phyloP scores from a whole-genome alignment of 257 asterid species.

The Gardenia jasminoides region DNA sequence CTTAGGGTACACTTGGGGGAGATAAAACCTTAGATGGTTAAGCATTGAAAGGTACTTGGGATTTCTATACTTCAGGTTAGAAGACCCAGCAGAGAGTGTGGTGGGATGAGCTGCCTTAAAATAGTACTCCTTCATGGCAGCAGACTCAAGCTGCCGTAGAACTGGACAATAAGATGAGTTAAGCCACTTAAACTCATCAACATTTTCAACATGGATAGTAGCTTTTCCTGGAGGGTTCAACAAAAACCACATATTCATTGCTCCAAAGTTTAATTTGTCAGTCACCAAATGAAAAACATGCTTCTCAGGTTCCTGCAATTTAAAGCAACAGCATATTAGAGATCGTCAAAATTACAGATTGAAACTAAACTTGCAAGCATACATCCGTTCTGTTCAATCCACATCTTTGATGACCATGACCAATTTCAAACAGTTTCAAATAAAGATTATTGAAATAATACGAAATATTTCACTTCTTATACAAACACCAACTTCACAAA shows the following conservation, averaged over 20 bases:
- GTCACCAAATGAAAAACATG: constrained; percentile 98
- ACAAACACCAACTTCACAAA: background rate
- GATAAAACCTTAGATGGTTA: constrained; percentile 94
- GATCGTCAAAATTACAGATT: background rate
- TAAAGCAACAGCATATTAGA: constrained; percentile 14
- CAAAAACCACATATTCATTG: constrained; percentile 99
- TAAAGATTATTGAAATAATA: background rate
- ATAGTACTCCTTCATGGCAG: constrained; percentile 97
- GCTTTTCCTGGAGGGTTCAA: constrained; percentile 98
- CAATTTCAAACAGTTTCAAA: background rate
- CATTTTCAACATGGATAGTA: constrained; percentile 93
- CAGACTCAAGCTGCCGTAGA: constrained; percentile 84
- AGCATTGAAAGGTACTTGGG: constrained; percentile 99
- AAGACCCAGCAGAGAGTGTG: constrained; percentile 81
- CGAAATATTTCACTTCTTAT: background rate
- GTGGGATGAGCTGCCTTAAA: constrained; percentile 97
- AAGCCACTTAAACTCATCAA: constrained; percentile 96
- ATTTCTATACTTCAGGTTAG: constrained; percentile 93
- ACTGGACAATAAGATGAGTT: constrained; percentile 94
- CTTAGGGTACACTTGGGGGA: constrained; percentile 93
- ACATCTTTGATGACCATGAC: background rate
- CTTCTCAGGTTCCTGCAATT: constrained; percentile 86
- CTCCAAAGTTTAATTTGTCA: constrained; percentile 96
- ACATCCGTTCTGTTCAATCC: background rate
- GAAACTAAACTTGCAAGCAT: background rate